A percentile compares a stretch with the other conserved stretches of the same genome.
Conservation (phyloP, 805 yeast genomes). For the Wickerhamomyces strasburgensis region DNA sequence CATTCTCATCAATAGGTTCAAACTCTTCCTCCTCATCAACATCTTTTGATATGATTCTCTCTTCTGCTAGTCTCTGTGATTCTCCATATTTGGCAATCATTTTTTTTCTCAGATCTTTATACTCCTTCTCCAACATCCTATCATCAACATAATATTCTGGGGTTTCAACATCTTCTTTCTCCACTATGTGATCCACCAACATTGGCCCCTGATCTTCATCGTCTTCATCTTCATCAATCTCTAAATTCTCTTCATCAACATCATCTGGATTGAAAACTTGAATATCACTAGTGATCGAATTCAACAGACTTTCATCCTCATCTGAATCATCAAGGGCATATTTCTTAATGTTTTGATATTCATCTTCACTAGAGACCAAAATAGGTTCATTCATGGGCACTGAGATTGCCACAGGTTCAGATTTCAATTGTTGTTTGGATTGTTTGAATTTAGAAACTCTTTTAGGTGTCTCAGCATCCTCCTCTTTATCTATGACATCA, state of each 20-base stretch:
- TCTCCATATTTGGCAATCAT: conserved; percentile 26
- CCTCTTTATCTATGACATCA: conserved; percentile 8
- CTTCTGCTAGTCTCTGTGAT: conserved; percentile 2
- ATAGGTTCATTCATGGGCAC: conserved; percentile 7
- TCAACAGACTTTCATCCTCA: conserved; percentile 14
- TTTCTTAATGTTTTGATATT: conserved; percentile 13
- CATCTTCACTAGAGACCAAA: conserved; percentile 3
- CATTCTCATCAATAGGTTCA: conserved; percentile 65
- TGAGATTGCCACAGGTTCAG: conserved; percentile 2
- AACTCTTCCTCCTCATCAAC: conserved; percentile 40
- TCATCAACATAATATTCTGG: conserved; percentile 26
- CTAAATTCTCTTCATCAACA: conserved; percentile 29
- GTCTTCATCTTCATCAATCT: conserved; percentile 26
- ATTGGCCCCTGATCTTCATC: conserved; percentile 36
- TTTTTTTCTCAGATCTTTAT: conserved; percentile 26
- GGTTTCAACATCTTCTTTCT: conserved; percentile 28
- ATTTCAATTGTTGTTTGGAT: neutral
- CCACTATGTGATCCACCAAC: conserved; percentile 40
- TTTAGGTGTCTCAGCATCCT: conserved; percentile 2
- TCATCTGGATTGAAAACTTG: conserved; percentile 26
- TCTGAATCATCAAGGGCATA: conserved; percentile 18
- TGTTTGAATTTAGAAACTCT: conserved; percentile 27
- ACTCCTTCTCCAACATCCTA: conserved; percentile 26
- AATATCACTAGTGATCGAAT: conserved; percentile 17
- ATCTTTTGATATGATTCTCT: conserved; percentile 2